These are phyloP conservation scores for Musa itinerans DNA, from an alignment of 176 grass and related monocot species.

Conservation along the genomic window DNA sequence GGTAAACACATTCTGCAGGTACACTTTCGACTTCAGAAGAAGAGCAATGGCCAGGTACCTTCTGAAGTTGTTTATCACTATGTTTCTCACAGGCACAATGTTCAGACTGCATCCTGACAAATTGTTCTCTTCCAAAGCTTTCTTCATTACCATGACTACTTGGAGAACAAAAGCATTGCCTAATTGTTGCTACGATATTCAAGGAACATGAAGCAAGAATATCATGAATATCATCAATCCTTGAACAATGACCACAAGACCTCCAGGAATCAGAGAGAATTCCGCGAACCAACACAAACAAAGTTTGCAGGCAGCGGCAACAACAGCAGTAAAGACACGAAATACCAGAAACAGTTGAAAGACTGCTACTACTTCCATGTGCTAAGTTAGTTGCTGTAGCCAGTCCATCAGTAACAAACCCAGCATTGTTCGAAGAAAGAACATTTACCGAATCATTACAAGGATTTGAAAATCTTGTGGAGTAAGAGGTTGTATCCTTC, in stretches of 20 bases:
- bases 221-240: constrained; percentile 75
- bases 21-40: constrained; percentile 8
- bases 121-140: constrained; percentile 16
- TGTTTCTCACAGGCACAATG: constrained; percentile 39
- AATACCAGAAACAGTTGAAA: constrained; percentile 24
- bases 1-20: constrained; percentile 56
- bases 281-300: constrained; percentile 44
- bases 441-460: constrained; percentile 19
- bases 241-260: constrained; percentile 32
- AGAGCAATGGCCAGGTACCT: not conserved
- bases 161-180: constrained; percentile 44
- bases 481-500: constrained; percentile 14
- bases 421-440: constrained; percentile 24
- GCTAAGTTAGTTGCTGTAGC: constrained; percentile 20
- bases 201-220: constrained; percentile 59
- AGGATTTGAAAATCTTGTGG: constrained; percentile 21
- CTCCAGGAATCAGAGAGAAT: constrained; percentile 51
- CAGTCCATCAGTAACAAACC: constrained; percentile 6
- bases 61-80: not conserved
- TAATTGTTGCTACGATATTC: constrained; percentile 49
- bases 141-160: constrained; percentile 26
- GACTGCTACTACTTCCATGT: constrained; percentile 16
- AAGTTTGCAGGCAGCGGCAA: constrained; percentile 35
- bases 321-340: constrained; percentile 75
- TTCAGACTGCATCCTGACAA: constrained; percentile 21